phyloP scores from a whole-genome alignment of 352 stramenopile species.

The Phytopythium boreale region DNA sequence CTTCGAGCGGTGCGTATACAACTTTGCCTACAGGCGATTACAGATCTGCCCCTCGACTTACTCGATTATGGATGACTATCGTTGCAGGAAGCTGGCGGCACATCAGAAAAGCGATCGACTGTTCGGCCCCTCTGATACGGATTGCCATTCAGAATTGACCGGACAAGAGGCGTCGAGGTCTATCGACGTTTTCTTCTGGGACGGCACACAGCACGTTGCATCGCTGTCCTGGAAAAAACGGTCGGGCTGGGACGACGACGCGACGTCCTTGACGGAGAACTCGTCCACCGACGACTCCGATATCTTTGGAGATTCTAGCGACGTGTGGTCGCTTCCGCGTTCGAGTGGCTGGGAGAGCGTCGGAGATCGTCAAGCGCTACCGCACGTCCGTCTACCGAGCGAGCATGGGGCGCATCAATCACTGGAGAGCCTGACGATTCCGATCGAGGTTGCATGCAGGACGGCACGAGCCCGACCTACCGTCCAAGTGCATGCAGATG shows the following conservation, averaged over 20 bases:
- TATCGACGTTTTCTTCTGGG: constrained; percentile 30
- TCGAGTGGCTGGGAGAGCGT: constrained; percentile 45
- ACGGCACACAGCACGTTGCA: constrained; percentile 27
- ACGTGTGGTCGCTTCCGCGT: constrained; percentile 22
- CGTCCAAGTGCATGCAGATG: constrained; percentile 50
- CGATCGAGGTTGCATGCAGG: constrained; percentile 12
- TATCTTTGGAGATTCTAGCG: constrained; percentile 18
- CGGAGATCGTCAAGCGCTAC: constrained; percentile 23
- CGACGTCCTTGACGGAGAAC: constrained; percentile 28
- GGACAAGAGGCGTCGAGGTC: background rate
- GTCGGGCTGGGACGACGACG: constrained; percentile 18
- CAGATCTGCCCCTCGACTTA: background rate
- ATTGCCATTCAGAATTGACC: background rate
- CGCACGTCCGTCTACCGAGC: constrained; percentile 15
- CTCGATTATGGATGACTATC: background rate
- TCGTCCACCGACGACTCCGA: constrained; percentile 26
- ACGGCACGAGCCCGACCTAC: constrained; percentile 2
- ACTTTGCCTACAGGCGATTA: background rate
- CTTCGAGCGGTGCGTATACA: background rate
- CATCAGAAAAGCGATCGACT: background rate
- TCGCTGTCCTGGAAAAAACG: constrained; percentile 7
- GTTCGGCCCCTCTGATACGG: background rate
- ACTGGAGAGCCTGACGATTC: constrained; percentile 23
- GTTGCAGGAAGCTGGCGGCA: background rate
- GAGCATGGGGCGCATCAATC: constrained; percentile 13